These are phyloP conservation scores for Trichoderma virens DNA, from an alignment of 495 filamentous ascomycete genomes.

Conservation along the genomic window DNA sequence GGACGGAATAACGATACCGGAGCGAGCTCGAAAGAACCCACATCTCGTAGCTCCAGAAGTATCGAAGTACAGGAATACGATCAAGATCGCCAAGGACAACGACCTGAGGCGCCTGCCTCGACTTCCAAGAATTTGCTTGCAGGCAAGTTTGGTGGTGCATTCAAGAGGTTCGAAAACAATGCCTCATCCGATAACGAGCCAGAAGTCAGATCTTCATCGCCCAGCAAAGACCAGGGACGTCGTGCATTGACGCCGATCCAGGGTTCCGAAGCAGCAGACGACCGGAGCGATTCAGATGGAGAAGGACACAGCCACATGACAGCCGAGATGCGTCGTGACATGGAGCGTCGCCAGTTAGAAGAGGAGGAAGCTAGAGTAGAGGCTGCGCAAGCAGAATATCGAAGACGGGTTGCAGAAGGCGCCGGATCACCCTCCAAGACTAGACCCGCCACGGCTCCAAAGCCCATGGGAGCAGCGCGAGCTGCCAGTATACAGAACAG, in stretches of 20 bases:
- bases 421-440: slow-evolving; percentile 34
- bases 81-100: background rate
- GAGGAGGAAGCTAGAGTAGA: slow-evolving; percentile 92
- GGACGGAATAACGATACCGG: background rate
- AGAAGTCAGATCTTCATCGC: slow-evolving; percentile 46
- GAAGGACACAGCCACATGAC: slow-evolving; percentile 59
- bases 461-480: slow-evolving; percentile 50
- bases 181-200: slow-evolving; percentile 36
- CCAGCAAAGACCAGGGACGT: slow-evolving; percentile 43
- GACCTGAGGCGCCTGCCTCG: slow-evolving; percentile 35
- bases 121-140: slow-evolving; percentile 81
- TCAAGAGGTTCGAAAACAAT: slow-evolving; percentile 80
- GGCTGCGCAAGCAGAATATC: slow-evolving; percentile 85
- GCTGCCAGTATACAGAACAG: slow-evolving; percentile 83
- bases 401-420: slow-evolving; percentile 61
- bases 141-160: slow-evolving; percentile 91
- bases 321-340: slow-evolving; percentile 83
- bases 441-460: slow-evolving; percentile 20
- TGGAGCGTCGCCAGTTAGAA: slow-evolving; percentile 75
- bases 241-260: slow-evolving; percentile 62
- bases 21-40: background rate
- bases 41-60: background rate
- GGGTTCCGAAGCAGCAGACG: slow-evolving; percentile 68
- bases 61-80: background rate
- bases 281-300: slow-evolving; percentile 55